phyloP scores from a whole-genome alignment of 345 rosid species.

The Aquilaria yunnanensis region DNA sequence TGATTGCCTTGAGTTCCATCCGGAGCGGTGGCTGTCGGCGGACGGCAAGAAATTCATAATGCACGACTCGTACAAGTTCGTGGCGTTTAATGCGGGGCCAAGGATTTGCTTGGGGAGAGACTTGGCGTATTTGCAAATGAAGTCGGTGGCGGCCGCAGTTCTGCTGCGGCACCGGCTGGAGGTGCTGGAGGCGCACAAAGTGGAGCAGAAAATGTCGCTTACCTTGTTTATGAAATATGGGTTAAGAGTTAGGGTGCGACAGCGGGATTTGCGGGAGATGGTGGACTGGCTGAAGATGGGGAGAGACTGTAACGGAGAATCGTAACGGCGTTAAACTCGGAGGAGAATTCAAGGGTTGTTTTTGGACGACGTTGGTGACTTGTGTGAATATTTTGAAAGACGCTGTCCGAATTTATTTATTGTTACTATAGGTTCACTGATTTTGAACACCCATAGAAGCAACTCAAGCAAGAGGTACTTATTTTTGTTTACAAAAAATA shows the following conservation, averaged over 20 bases:
- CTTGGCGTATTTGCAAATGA: conserved; percentile 88
- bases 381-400: neutral
- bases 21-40: conserved; percentile 82
- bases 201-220: conserved; percentile 97
- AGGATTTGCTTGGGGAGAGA: conserved; percentile 84
- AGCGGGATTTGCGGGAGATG: conserved; percentile 46
- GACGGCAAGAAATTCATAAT: conserved; percentile 40
- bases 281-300: conserved; percentile 26
- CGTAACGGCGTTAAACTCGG: conserved; percentile 23
- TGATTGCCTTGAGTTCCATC: conserved; percentile 74
- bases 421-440: no score
- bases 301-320: conserved; percentile 20
- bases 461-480: no score
- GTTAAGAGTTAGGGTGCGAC: conserved; percentile 52
- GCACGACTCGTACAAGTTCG: conserved; percentile 74
- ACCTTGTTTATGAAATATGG: conserved; percentile 91
- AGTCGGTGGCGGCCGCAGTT: conserved; percentile 76
- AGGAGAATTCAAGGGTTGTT: conserved; percentile 9
- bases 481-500: no score
- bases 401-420: no score
- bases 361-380: conserved; percentile 25
- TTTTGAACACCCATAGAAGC: no score
- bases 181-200: conserved; percentile 64
- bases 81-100: conserved; percentile 93
- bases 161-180: conserved; percentile 62